Evolutionary conservation across 495 filamentous ascomycete species (phyloP).

Genomic region (Venustampulla echinocandica): DNA sequence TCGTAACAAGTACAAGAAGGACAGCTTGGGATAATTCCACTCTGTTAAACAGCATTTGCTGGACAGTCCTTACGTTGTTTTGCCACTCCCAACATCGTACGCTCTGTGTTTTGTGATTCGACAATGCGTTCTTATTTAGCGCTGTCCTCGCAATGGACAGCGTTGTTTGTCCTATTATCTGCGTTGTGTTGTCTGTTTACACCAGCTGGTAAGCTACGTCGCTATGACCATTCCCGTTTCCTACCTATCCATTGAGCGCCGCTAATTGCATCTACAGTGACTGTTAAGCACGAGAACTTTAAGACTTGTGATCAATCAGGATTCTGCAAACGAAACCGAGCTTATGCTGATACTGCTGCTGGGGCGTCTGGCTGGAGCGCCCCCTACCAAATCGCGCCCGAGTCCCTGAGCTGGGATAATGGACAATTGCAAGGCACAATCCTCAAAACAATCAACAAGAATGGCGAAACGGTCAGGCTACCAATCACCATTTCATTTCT

Average conservation of each 20-base stretch:
- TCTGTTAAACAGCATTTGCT: constrained; percentile 8
- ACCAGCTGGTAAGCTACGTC: constrained; percentile 37
- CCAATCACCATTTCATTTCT: constrained; percentile 83
- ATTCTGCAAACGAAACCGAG: constrained; percentile 92
- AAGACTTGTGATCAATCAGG: constrained; percentile 92
- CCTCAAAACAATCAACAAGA: constrained; percentile 58
- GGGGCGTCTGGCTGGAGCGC: constrained; percentile 60
- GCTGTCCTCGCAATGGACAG: constrained; percentile 48
- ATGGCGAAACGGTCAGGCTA: constrained; percentile 57
- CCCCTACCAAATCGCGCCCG: constrained; percentile 68
- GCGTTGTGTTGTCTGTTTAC: constrained; percentile 36
- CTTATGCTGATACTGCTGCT: constrained; percentile 73
- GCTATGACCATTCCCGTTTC: background rate
- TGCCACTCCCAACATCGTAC: background rate
- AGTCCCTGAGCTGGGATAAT: constrained; percentile 65
- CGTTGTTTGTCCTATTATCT: constrained; percentile 40
- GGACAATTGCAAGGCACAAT: constrained; percentile 73
- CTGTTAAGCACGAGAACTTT: constrained; percentile 92
- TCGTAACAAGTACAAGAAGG: constrained; percentile 11
- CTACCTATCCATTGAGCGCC: too few species aligned
- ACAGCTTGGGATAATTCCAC: constrained; percentile 13
- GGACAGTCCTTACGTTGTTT: background rate
- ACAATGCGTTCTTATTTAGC: constrained; percentile 20
- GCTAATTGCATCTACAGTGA: constrained; percentile 35
- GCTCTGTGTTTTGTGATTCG: constrained; percentile 2